These are phyloP conservation scores for Phytophthora multivora DNA, from an alignment of 352 stramenopile species.

Conservation along the genomic window DNA sequence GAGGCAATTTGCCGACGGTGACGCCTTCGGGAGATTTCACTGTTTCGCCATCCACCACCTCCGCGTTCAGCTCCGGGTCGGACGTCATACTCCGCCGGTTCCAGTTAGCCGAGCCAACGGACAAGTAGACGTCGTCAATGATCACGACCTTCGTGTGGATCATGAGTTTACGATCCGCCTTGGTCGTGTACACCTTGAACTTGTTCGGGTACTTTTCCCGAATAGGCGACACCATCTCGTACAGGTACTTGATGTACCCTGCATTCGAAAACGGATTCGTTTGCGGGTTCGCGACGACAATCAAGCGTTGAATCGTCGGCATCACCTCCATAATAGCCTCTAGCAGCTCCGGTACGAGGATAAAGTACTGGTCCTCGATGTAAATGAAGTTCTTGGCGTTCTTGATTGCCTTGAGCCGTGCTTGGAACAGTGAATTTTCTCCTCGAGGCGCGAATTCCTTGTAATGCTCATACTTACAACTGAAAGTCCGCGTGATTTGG, in stretches of 20 bases:
- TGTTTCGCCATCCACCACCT: constrained; percentile 50
- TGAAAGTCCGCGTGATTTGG: constrained; percentile 32
- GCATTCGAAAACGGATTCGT: constrained; percentile 30
- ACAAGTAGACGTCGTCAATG: constrained; percentile 69
- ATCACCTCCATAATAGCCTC: constrained; percentile 45
- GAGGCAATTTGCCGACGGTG: constrained; percentile 41
- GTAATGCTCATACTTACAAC: constrained; percentile 27
- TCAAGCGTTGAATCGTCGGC: constrained; percentile 47
- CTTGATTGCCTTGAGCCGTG: constrained; percentile 32
- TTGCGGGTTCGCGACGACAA: constrained; percentile 46
- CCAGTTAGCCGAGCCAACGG: constrained; percentile 64
- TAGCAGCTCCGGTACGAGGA: constrained; percentile 24
- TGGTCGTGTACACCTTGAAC: constrained; percentile 44
- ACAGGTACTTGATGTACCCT: constrained; percentile 58
- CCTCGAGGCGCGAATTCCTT: constrained; percentile 23
- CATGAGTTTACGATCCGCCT: constrained; percentile 40
- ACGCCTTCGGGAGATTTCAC: constrained; percentile 34
- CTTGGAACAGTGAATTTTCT: constrained; percentile 25
- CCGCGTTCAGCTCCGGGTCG: constrained; percentile 60
- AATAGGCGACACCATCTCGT: constrained; percentile 54
- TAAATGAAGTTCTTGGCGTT: constrained; percentile 34
- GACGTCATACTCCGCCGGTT: constrained; percentile 54
- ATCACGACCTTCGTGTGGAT: constrained; percentile 61
- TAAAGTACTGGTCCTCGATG: constrained; percentile 33
- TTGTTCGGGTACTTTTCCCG: constrained; percentile 36